phyloP scores from a whole-genome alignment of 2,329 filamentous ascomycete genomes.

The Pestalotiopsis sp. region DNA sequence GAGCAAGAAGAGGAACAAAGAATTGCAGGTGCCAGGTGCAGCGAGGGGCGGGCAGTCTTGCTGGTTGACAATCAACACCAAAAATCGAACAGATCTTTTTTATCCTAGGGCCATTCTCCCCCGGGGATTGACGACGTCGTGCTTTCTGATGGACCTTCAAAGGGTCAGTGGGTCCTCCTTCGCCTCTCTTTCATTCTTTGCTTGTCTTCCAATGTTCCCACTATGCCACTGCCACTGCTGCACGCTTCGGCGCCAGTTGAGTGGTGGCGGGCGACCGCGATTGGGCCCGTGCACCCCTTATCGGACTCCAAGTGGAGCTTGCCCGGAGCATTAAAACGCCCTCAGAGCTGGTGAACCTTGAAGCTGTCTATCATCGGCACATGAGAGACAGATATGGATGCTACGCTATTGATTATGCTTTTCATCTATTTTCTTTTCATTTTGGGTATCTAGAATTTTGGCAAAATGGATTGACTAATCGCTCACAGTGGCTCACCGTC shows the following conservation, averaged over 20 bases:
- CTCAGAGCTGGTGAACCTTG: no score
- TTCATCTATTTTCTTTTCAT: neutral
- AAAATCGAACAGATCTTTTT: neutral
- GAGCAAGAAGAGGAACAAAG: neutral
- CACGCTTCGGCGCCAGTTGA: neutral
- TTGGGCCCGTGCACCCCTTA: neutral
- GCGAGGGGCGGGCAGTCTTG: neutral
- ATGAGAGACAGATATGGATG: neutral
- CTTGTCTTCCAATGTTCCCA: no score
- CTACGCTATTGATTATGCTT: neutral
- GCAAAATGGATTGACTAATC: neutral
- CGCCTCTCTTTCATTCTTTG: neutral
- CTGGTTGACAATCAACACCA: neutral
- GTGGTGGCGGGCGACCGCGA: neutral
- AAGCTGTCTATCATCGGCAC: no score
- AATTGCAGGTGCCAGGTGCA: neutral
- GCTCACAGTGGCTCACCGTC: conserved; percentile 60
- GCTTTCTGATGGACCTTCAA: neutral
- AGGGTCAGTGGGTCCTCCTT: neutral
- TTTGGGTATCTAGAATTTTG: neutral
- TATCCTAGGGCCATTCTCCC: neutral
- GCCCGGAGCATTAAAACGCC: no score
- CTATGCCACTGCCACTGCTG: no score
- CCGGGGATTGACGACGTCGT: neutral
- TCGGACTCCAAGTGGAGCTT: neutral